Conservation (phyloP, 2,329 filamentous ascomycete genomes). For the Fusarium chuoi region DNA sequence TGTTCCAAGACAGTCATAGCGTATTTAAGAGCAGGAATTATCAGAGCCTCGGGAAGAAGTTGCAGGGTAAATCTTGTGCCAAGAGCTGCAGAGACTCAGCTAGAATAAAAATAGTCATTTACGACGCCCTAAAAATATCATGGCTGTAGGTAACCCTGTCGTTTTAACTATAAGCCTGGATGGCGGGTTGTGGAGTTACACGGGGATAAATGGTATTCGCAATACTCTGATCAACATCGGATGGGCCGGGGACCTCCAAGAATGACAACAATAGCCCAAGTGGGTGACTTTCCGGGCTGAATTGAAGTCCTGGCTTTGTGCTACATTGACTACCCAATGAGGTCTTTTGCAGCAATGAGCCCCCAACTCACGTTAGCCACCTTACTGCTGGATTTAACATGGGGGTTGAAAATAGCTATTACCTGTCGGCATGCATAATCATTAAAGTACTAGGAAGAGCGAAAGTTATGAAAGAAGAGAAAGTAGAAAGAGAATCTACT, state of each 20-base stretch:
- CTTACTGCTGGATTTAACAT: not conserved
- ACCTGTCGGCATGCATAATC: too few species aligned
- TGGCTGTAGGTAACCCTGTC: too few species aligned
- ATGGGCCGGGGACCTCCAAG: not conserved
- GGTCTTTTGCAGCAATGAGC: accelerated
- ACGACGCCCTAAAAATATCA: too few species aligned
- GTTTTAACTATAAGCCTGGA: not conserved
- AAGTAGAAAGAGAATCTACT: too few species aligned
- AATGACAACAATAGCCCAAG: too few species aligned
- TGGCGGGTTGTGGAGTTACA: not conserved
- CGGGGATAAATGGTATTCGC: accelerated
- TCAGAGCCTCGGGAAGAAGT: accelerated
- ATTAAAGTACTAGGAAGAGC: too few species aligned
- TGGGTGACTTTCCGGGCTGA: not conserved
- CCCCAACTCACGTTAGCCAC: not conserved
- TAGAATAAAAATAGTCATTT: not conserved
- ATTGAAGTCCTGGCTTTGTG: accelerated
- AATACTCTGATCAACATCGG: not conserved
- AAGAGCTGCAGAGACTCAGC: not conserved
- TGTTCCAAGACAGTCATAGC: accelerated
- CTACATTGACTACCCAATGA: not conserved
- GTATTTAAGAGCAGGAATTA: accelerated
- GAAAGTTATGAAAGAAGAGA: too few species aligned
- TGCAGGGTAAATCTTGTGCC: accelerated
- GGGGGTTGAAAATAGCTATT: not conserved